phyloP scores from a whole-genome alignment of 352 stramenopile species.

The Aphanomyces euteiches region DNA sequence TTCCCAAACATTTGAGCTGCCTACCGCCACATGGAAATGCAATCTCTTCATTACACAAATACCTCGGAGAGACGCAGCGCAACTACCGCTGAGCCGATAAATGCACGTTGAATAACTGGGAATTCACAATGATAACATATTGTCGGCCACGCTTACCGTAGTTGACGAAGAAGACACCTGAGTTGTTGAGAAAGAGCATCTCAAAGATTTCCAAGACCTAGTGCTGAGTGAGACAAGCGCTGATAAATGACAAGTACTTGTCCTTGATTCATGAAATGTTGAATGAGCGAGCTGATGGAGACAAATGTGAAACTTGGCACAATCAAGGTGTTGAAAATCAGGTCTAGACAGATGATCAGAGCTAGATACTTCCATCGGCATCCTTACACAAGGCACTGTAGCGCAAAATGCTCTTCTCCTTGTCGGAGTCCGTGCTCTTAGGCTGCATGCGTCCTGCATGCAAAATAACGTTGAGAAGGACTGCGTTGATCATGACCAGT shows the following conservation, averaged over 20 bases:
- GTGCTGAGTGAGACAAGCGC: neutral
- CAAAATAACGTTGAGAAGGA: constrained; percentile 80
- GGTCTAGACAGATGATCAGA: constrained; percentile 32
- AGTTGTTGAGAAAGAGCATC: constrained; percentile 83
- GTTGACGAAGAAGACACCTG: constrained; percentile 85
- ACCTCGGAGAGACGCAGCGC: constrained; percentile 74
- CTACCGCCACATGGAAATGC: neutral
- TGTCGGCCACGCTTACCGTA: constrained; percentile 38
- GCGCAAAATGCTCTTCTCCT: constrained; percentile 76
- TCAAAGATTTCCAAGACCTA: constrained; percentile 77
- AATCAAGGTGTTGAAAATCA: constrained; percentile 88
- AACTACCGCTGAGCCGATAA: constrained; percentile 71
- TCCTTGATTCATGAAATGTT: constrained; percentile 65
- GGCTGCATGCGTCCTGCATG: constrained; percentile 78
- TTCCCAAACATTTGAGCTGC: constrained; percentile 65
- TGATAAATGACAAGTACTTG: constrained; percentile 7
- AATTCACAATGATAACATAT: neutral
- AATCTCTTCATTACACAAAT: neutral
- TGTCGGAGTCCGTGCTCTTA: constrained; percentile 78
- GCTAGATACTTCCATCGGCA: neutral
- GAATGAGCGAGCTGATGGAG: constrained; percentile 76
- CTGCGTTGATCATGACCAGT: constrained; percentile 82
- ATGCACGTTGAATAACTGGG: constrained; percentile 65
- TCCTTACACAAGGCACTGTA: constrained; percentile 44
- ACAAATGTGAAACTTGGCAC: constrained; percentile 81